Evolutionary conservation across 148 eudicot species (phyloP).

Genomic region (Gaultheria prostrata): DNA sequence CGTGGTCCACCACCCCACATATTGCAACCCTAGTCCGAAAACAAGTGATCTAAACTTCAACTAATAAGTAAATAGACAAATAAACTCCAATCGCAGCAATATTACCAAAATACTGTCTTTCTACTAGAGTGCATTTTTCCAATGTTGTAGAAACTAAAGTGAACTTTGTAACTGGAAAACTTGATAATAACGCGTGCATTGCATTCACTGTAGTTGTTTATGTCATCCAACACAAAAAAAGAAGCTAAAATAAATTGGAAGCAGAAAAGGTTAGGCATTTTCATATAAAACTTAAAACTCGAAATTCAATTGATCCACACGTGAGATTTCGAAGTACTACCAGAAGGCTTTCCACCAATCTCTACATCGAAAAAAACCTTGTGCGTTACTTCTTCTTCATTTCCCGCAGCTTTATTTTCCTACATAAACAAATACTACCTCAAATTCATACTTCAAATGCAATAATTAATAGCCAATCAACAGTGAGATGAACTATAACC

Average conservation of each 20-base stretch:
- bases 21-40: not conserved
- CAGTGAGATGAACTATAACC: not conserved
- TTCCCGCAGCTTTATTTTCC: constrained; percentile 38
- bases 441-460: constrained; percentile 12
- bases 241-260: not conserved
- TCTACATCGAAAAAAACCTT: constrained; percentile 88
- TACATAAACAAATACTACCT: constrained; percentile 14
- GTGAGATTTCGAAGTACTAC: constrained; percentile 26
- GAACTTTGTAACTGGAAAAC: not conserved
- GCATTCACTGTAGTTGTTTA: not conserved
- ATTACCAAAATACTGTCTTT: not conserved
- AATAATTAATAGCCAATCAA: not conserved
- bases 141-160: not conserved
- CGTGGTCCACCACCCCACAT: not conserved
- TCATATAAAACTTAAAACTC: not conserved
- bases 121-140: not conserved
- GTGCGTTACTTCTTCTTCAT: constrained; percentile 59
- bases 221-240: not conserved
- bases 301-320: not conserved
- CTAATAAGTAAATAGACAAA: not conserved
- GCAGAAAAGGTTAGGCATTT: not conserved
- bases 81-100: not conserved
- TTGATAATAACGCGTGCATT: not conserved
- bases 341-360: constrained; percentile 66
- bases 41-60: not conserved